Evolutionary conservation across 208 protist genomes (phyloP), one percentile per base, ranked within the genome.

Genomic region (Acanthamoeba divionensis): DNA sequence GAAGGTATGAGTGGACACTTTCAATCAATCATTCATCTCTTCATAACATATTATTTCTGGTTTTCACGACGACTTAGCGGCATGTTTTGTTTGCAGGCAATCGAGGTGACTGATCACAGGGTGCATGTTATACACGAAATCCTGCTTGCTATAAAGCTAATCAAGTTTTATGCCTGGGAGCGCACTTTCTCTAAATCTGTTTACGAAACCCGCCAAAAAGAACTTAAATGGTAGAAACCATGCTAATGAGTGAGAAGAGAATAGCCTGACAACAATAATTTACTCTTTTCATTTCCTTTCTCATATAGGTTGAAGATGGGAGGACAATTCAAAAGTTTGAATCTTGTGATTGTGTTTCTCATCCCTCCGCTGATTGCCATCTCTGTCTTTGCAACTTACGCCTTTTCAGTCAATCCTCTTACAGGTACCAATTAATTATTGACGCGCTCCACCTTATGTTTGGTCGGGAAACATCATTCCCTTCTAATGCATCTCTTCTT

Each of bases 131-230:
- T 96, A 8, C 96, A 95, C 86, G 96, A 98, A 91, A 79, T 97
- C 29, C 66, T 98, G 5, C 93, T 92, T 33, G 95, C 95, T 21
- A 97, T 98, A 33, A 92, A 95, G 41, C 93, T 98, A 5, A 93
- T 97, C 41, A 98, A 98, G 91, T 96, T 97, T 12, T 97, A 96
- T 91, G 92, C 92, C 4, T 97, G 96, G 95, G 96, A 93, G 71
- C 55, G 66, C 47, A 65, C 24, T 18, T 93, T 91, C 29, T 88
- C 85, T 45, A 47, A 93, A 18, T 50, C 79, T 13, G 80, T 93
- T 3, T 75, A 88, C 6, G 44, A 29, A 0, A 89, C 93, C 69
- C 50, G 91, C 55, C n/a, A 91, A 13, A 7, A n/a, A 2, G 91
- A 93, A 44, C n/a, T 92, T 0, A 21, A n/a, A n/a, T n/a, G n/a